A percentile compares a stretch with the other conserved stretches of the same genome.
Conservation (phyloP, 1,284 basidiomycete genomes). For the Termitomyces sp. region DNA sequence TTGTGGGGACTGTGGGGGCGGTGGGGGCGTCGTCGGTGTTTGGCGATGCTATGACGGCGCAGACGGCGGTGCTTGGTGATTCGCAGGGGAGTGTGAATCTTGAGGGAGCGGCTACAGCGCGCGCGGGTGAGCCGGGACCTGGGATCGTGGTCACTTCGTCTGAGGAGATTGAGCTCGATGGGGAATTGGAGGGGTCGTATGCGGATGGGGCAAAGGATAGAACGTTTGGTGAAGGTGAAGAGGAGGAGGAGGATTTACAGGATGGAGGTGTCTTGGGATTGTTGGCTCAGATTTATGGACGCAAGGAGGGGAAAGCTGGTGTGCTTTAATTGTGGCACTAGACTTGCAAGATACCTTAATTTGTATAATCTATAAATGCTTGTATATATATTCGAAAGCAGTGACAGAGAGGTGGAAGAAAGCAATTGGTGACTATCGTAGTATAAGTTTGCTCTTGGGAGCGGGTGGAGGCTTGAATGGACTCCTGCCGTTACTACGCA, state of each 20-base stretch:
- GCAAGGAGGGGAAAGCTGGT: constrained; percentile 50
- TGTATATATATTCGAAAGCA: constrained; percentile 1
- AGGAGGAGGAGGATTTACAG: constrained; percentile 55
- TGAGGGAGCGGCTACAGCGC: constrained; percentile 5
- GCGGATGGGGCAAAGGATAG: constrained; percentile 51
- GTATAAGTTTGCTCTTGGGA: constrained; percentile 22
- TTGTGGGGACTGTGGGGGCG: constrained; percentile 24
- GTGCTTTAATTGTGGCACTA: constrained; percentile 29
- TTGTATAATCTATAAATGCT: not conserved
- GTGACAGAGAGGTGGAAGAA: too few species aligned
- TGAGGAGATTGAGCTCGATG: constrained; percentile 47
- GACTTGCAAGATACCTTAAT: constrained; percentile 17
- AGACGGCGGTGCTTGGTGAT: constrained; percentile 67
- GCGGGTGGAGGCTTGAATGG: constrained; percentile 17
- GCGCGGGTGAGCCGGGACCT: not conserved
- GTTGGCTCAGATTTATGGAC: constrained; percentile 74
- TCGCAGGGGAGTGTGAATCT: constrained; percentile 53
- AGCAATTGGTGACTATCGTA: constrained; percentile 18
- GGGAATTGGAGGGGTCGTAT: constrained; percentile 67
- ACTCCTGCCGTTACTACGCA: constrained; percentile 18
- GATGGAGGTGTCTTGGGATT: constrained; percentile 72
- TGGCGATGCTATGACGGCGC: constrained; percentile 49
- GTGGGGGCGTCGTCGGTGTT: constrained; percentile 41
- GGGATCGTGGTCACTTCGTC: constrained; percentile 29
- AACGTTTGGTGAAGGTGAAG: constrained; percentile 42